These are phyloP conservation scores for Monosporozyma aerobia DNA, from an alignment of 805 yeast species.

Conservation along the genomic window DNA sequence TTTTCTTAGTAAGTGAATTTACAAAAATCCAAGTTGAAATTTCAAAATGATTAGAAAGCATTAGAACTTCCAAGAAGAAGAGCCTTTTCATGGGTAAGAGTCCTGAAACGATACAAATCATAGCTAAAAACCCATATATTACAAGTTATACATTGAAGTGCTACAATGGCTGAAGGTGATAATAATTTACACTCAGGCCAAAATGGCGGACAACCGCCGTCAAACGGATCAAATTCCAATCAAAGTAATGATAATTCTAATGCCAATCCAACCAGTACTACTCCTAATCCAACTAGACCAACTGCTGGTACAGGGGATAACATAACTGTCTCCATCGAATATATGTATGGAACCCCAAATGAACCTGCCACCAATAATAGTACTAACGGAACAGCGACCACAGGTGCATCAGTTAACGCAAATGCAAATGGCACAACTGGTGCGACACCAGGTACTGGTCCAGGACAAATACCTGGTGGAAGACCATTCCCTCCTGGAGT, in stretches of 20 bases:
- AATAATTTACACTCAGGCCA: neutral
- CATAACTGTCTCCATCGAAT: conserved; percentile 3
- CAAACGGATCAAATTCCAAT: neutral
- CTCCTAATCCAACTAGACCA: neutral
- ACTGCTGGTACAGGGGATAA: neutral
- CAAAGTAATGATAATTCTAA: conserved; percentile 28
- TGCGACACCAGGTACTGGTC: neutral
- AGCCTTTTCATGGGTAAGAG: neutral
- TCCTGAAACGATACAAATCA: neutral
- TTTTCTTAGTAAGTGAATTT: neutral
- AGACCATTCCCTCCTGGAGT: conserved; percentile 34
- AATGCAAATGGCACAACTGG: neutral
- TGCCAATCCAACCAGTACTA: conserved; percentile 26
- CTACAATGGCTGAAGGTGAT: neutral
- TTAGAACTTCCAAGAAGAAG: neutral
- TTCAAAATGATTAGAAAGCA: neutral
- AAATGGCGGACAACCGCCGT: conserved; percentile 17
- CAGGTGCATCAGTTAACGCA: neutral
- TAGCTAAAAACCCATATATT: neutral
- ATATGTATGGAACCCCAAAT: conserved; percentile 5
- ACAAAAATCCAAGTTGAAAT: neutral
- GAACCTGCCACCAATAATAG: conserved; percentile 9
- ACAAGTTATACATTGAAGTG: conserved; percentile 14
- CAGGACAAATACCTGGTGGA: neutral
- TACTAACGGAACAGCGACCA: neutral